Evolutionary conservation across 83 land plant genomes (phyloP).

Genomic region (Diphasiastrum complanatum): DNA sequence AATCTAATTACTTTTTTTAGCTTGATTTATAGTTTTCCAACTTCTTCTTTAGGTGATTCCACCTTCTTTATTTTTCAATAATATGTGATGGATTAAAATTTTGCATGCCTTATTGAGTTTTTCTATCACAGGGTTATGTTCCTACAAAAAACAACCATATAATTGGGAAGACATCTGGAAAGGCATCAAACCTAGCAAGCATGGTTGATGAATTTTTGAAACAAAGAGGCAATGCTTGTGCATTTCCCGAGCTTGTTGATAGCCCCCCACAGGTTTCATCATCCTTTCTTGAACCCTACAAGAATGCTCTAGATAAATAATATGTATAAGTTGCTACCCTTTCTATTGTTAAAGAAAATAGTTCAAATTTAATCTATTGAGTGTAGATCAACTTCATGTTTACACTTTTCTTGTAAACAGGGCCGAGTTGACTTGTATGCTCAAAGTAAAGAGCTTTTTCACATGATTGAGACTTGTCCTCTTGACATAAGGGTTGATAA

Average conservation of each 20-base stretch:
- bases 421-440: conserved; percentile 22
- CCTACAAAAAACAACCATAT: conserved; percentile 18
- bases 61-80: too few species aligned
- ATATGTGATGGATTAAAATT: too few species aligned
- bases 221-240: conserved; percentile 13
- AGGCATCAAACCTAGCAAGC: conserved; percentile 22
- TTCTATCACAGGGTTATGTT: conserved; percentile 17
- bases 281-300: background rate
- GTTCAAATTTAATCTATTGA: background rate
- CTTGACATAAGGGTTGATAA: conserved; percentile 20
- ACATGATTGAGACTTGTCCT: conserved; percentile 18
- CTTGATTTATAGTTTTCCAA: too few species aligned
- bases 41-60: too few species aligned
- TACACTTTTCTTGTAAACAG: background rate
- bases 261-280: conserved; percentile 21
- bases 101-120: background rate
- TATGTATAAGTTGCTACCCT: background rate
- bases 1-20: too few species aligned
- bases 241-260: conserved; percentile 15
- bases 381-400: background rate
- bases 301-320: background rate
- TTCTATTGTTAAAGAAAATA: background rate
- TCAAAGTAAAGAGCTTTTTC: conserved; percentile 14
- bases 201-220: conserved; percentile 4
- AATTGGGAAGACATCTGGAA: conserved; percentile 19